Evolutionary conservation across 2,329 filamentous ascomycete species (phyloP).

Genomic region (Harringtonia lauricola): DNA sequence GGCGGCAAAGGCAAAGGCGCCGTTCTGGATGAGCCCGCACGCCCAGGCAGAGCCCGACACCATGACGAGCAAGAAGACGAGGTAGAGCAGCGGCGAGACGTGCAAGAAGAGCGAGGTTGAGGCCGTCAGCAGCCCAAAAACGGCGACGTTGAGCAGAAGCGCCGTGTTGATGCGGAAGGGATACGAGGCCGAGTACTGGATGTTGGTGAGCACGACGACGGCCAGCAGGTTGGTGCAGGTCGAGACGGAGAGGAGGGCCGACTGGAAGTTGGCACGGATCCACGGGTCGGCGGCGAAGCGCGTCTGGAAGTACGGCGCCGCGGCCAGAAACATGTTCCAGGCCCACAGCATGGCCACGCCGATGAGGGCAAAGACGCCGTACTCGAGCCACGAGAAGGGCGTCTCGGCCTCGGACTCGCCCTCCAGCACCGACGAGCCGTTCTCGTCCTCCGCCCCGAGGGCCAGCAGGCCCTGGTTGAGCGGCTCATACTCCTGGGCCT

Average conservation of each 20-base stretch:
- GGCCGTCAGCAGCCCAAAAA: conserved; percentile 68
- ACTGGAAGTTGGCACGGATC: conserved; percentile 76
- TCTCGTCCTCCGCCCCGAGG: conserved; percentile 16
- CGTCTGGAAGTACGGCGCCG: conserved; percentile 81
- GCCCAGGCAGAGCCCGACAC: conserved; percentile 71
- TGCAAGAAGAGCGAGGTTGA: conserved; percentile 63
- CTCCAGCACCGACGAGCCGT: conserved; percentile 16
- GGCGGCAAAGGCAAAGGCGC: conserved; percentile 81
- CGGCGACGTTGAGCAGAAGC: conserved; percentile 62
- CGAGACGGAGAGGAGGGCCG: conserved; percentile 76
- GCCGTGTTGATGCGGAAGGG: conserved; percentile 72
- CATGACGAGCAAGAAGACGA: conserved; percentile 71
- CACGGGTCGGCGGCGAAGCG: conserved; percentile 63
- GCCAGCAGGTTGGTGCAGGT: conserved; percentile 70
- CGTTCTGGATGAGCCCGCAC: conserved; percentile 83
- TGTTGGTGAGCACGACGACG: conserved; percentile 66
- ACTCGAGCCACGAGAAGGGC: conserved; percentile 77
- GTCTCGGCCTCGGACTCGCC: conserved; percentile 20
- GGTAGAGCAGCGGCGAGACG: conserved; percentile 55
- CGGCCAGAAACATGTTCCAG: conserved; percentile 98
- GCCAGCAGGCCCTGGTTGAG: conserved; percentile 16
- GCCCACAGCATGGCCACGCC: conserved; percentile 96
- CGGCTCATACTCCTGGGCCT: conserved; percentile 23
- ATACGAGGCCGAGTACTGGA: conserved; percentile 78
- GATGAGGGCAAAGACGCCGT: conserved; percentile 71